Evolutionary conservation across 805 yeast species (phyloP), one percentile per base, ranked within the genome.

Genomic region (Candida montana): DNA sequence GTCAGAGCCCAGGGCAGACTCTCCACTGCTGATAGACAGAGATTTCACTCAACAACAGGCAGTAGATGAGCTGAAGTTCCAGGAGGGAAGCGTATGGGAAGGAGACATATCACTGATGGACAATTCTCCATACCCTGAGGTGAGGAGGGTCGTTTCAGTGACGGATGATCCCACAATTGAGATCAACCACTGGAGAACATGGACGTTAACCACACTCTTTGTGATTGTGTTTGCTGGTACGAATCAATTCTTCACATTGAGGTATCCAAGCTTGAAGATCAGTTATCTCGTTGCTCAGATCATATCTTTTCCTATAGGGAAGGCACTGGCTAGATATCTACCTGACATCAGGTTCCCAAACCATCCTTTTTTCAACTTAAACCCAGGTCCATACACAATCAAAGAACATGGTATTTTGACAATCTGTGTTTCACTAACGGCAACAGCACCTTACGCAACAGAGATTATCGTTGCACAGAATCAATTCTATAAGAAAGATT

Each of bases 91-190:
- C 11, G 23, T 41, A 11, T 41, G 44, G 44, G 40, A 41, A 35
- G 49, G 49, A 13, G 40, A 42, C 21, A 23, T 71, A 9, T 64
- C 65, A n/a, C 55, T 41, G 18, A 35, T 42, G 38, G 40, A 40
- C 41, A 69, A 68, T 39, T 73, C 81, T 6, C 83, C 83, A 5
- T 79, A 78, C 47, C 81, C 84, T 4, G 86, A 81, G 51, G 81
- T 81, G 12, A 61, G 86, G 30, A 77, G 80, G 19, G 74, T 77
- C 9, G 77, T 77, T 29, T 72, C 78, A 7, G 67, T 74, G 9
- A 55, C 62, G 9, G 82, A 76, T 53, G 81, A 77, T 55, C 69
- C 72, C 1, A 47, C 67, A 4, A 54, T 74, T 17, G 67, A 67
- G 6, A 70, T 74, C 45, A 74, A 73, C 50, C 76, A 78, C 37